Conservation (phyloP, 78 protist genomes). For the Dictyostelium purpureum region DNA sequence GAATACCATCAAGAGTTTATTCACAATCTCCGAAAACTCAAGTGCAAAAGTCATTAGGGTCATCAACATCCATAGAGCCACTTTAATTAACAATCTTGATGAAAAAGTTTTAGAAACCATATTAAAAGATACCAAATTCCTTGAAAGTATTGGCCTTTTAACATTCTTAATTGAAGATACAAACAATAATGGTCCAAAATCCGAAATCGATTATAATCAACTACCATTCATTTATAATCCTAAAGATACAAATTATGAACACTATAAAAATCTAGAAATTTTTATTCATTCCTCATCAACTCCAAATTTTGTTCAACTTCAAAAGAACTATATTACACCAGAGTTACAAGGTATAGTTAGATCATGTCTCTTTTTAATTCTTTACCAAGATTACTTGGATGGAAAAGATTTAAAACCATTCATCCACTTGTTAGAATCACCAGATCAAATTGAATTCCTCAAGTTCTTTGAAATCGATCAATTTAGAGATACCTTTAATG, state of each 20-base stretch:
- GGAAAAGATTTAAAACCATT: neutral
- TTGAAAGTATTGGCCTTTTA: neutral
- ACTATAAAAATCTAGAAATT: neutral
- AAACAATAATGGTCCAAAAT: neutral
- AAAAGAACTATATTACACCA: neutral
- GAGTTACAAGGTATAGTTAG: conserved; percentile 17
- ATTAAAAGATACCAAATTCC: neutral
- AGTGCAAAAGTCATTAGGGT: neutral
- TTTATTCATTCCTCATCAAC: neutral
- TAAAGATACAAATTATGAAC: neutral
- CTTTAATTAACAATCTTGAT: neutral
- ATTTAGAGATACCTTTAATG: neutral
- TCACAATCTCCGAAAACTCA: neutral
- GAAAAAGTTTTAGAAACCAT: neutral
- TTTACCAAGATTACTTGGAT: conserved; percentile 24
- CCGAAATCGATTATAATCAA: neutral
- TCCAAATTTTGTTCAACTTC: neutral
- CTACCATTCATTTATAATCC: neutral
- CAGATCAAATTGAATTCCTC: neutral
- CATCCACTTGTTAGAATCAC: neutral
- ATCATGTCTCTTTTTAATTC: conserved; percentile 11
- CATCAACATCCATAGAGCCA: neutral
- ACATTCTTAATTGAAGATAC: neutral
- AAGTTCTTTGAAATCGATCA: neutral
- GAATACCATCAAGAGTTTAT: neutral